phyloP scores from a whole-genome alignment of 2,329 filamentous ascomycete species.

The Sporothrix globosa region DNA sequence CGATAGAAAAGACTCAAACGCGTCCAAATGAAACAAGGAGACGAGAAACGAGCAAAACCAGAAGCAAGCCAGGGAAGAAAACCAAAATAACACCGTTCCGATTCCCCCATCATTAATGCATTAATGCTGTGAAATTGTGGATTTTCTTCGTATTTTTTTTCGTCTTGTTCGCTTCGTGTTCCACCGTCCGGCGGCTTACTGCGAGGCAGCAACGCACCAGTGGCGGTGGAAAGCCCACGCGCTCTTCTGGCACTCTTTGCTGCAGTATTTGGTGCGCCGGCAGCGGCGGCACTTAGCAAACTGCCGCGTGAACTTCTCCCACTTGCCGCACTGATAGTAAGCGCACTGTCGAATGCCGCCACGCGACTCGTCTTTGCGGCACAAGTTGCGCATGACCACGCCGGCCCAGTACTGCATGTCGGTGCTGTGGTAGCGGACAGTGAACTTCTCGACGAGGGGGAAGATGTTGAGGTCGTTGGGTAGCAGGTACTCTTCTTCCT shows the following conservation, averaged over 20 bases:
- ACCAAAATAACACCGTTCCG: conserved; percentile 6
- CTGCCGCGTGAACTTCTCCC: conserved; percentile 94
- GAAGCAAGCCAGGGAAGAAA: not conserved
- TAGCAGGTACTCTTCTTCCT: conserved; percentile 84
- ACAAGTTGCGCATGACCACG: conserved; percentile 97
- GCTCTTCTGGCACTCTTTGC: conserved; percentile 99
- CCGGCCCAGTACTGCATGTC: conserved; percentile 99
- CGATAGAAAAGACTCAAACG: no score
- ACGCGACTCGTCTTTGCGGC: conserved; percentile 92
- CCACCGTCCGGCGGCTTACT: conserved; percentile 42
- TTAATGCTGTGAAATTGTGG: conserved; percentile 20
- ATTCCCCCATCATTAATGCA: conserved; percentile 23
- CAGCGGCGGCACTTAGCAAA: conserved; percentile 98
- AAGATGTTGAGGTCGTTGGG: conserved; percentile 98
- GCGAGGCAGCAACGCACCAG: conserved; percentile 83
- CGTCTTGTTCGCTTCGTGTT: not conserved
- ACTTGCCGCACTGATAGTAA: conserved; percentile 97
- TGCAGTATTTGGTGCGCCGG: conserved; percentile 97
- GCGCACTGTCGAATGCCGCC: conserved; percentile 96
- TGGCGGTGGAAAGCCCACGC: conserved; percentile 98
- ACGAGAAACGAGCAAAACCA: no score
- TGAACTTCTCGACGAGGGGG: conserved; percentile 97
- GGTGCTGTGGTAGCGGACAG: conserved; percentile 87
- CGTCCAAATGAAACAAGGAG: no score
- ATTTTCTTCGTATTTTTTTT: not conserved